A percentile compares a stretch with the other conserved stretches of the same genome.
These are phyloP conservation scores for Citrullus colocynthis DNA, from an alignment of 306 rosid genomes.

Conservation along the genomic window DNA sequence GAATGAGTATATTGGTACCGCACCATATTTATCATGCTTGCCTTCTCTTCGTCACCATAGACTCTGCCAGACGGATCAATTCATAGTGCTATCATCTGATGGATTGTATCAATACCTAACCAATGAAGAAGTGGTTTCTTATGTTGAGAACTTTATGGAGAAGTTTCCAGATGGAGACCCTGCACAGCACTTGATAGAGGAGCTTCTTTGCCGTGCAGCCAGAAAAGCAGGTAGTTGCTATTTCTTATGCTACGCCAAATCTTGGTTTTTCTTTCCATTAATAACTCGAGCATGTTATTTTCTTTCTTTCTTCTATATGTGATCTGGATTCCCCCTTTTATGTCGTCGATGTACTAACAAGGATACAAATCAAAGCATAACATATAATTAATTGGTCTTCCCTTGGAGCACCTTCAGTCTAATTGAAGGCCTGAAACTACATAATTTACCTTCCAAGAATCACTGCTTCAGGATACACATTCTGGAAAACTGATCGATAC, in stretches of 20 bases:
- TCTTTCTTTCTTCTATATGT: not conserved
- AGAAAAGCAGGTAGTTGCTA: constrained; percentile 74
- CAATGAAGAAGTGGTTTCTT: constrained; percentile 93
- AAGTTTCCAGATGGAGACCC: constrained; percentile 99
- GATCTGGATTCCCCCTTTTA: not conserved
- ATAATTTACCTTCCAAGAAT: not conserved
- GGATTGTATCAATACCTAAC: constrained; percentile 90
- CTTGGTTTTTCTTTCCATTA: not conserved
- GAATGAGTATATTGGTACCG: constrained; percentile 83
- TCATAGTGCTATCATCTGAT: constrained; percentile 91
- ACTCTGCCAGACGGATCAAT: constrained; percentile 77
- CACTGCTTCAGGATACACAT: not conserved
- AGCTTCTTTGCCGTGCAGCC: constrained; percentile 96
- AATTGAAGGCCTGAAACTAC: not conserved
- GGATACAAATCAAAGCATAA: not conserved
- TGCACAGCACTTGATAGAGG: constrained; percentile 98
- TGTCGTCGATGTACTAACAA: not conserved
- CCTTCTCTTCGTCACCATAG: constrained; percentile 91
- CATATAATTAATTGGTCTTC: not conserved
- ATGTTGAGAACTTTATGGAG: constrained; percentile 91
- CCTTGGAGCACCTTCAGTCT: not conserved
- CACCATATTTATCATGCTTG: constrained; percentile 79
- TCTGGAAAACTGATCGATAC: not conserved
- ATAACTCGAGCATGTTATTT: not conserved
- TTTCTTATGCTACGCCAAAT: not conserved